These are phyloP conservation scores for Lanmaoa pseudosensibilis DNA, from an alignment of 768 basidiomycete species.

Conservation along the genomic window DNA sequence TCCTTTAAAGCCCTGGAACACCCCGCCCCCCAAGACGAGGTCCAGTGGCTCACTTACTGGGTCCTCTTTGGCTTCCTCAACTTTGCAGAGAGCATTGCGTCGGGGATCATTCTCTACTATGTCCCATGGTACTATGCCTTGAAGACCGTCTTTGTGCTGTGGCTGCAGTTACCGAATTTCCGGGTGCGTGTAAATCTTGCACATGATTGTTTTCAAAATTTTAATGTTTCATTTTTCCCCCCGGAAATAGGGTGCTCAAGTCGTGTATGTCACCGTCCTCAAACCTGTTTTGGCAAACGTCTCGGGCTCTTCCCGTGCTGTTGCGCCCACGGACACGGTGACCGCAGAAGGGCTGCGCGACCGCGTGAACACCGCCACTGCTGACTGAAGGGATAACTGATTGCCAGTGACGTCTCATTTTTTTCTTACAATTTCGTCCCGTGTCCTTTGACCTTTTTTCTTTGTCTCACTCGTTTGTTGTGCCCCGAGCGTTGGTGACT, in stretches of 20 bases:
- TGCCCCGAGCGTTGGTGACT: conserved; percentile 12
- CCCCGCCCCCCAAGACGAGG: conserved; percentile 79
- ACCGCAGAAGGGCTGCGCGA: conserved; percentile 49
- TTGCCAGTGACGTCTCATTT: not conserved
- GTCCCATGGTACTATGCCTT: conserved; percentile 92
- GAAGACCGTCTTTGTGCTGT: conserved; percentile 89
- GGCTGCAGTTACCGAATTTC: conserved; percentile 85
- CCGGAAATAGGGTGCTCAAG: conserved; percentile 74
- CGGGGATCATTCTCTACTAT: conserved; percentile 85
- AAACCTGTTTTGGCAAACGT: conserved; percentile 78
- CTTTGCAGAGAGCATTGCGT: conserved; percentile 84
- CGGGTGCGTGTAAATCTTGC: conserved; percentile 54
- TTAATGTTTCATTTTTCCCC: not conserved
- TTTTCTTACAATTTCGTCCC: not conserved
- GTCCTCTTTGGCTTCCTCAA: conserved; percentile 92
- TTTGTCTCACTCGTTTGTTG: not conserved
- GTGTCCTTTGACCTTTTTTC: not conserved
- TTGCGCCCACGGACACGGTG: conserved; percentile 51
- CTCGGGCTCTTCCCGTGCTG: conserved; percentile 42
- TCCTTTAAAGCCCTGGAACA: conserved; percentile 93
- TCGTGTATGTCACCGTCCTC: conserved; percentile 70
- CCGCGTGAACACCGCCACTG: conserved; percentile 40
- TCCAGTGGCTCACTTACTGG: conserved; percentile 99
- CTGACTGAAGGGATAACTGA: conserved; percentile 29
- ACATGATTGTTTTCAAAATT: not conserved